Conservation (phyloP, 2,329 filamentous ascomycete genomes). For the Aspergillus floridensis region DNA sequence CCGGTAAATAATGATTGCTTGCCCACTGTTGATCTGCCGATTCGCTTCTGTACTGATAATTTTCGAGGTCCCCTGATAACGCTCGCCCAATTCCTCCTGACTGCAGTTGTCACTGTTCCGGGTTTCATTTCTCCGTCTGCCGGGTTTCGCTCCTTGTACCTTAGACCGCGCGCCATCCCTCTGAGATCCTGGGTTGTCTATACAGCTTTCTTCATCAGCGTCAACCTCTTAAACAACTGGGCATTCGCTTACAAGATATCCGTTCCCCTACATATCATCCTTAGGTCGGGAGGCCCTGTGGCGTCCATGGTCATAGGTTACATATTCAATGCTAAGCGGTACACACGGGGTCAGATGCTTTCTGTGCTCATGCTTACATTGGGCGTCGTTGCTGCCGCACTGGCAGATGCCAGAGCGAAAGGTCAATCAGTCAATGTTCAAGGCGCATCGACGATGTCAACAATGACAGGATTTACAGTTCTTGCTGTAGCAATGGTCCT, state of each 20-base stretch:
- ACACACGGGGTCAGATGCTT: slow-evolving; percentile 73
- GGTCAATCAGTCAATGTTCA: slow-evolving; percentile 42
- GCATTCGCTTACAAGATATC: slow-evolving; percentile 97
- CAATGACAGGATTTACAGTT: slow-evolving; percentile 68
- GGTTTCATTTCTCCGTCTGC: slow-evolving; percentile 66
- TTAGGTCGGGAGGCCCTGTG: slow-evolving; percentile 91
- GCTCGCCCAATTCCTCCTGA: slow-evolving; percentile 85
- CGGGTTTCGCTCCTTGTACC: slow-evolving; percentile 64
- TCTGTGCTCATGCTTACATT: slow-evolving; percentile 80
- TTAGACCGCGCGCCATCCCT: slow-evolving; percentile 76
- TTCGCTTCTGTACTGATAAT: background rate
- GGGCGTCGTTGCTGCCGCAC: slow-evolving; percentile 83
- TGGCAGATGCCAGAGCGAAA: slow-evolving; percentile 84
- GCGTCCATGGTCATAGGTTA: slow-evolving; percentile 92
- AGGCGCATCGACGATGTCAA: slow-evolving; percentile 31
- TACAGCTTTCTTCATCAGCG: slow-evolving; percentile 84
- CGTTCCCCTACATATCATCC: slow-evolving; percentile 93
- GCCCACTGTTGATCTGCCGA: background rate
- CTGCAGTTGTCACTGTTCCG: slow-evolving; percentile 73
- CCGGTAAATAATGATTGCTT: slow-evolving; percentile 55
- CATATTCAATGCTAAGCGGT: slow-evolving; percentile 73
- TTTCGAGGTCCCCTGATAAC: slow-evolving; percentile 73
- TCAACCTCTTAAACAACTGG: slow-evolving; percentile 96
- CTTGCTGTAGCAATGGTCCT: slow-evolving; percentile 85
- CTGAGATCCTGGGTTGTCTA: slow-evolving; percentile 82